Evolutionary conservation across 345 rosid genomes (phyloP), one percentile per base, ranked within the genome.

Genomic region (Hevea brasiliensis): DNA sequence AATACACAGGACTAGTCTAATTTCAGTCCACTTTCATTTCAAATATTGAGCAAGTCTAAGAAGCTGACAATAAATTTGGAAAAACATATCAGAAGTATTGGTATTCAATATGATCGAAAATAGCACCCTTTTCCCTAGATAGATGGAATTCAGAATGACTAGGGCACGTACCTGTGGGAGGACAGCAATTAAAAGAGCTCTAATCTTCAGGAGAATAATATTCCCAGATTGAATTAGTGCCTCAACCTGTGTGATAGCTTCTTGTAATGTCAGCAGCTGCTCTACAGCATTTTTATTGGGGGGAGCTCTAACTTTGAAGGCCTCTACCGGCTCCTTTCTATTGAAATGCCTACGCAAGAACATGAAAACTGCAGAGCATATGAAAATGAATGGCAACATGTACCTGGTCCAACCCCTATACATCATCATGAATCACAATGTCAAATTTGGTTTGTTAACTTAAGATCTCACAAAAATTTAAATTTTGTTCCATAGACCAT

Each of bases 231-330:
- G 95, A 81, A 94, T 89, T 63, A 94, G 73, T 71, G 90, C 83
- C 83, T 92, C 97, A 23, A 83, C 70, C 61, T 89, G 93, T 66
- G 87, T 74, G 47, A 92, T 76, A 71, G 87, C 91, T 64, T 94
- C 97, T 79, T 92, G 98, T 50, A 92, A 79, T 54, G 88, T 44
- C 78, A 92, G 81, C 71, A 94, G 84, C 86, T 92, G 97, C 90
- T 90, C 97, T 12, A 94, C 92, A n/a, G 97, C 91, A 72, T 88
- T 94, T 74, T 87, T 84, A 81, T 77, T 84, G 7, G 95, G 93
- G 24, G 97, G 97, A 67, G 87, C 81, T 41, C 65, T 82, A 42
- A 92, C 89, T 84, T 77, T 79, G 78, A 90, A 85, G 45, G 92
- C 87, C 72, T 87, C 87, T 27, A 87, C 76, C 40, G 89, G 80